Evolutionary conservation across 2,329 filamentous ascomycete species (phyloP), one percentile per base, ranked within the genome.

Genomic region (Mycosphaerella sp.): DNA sequence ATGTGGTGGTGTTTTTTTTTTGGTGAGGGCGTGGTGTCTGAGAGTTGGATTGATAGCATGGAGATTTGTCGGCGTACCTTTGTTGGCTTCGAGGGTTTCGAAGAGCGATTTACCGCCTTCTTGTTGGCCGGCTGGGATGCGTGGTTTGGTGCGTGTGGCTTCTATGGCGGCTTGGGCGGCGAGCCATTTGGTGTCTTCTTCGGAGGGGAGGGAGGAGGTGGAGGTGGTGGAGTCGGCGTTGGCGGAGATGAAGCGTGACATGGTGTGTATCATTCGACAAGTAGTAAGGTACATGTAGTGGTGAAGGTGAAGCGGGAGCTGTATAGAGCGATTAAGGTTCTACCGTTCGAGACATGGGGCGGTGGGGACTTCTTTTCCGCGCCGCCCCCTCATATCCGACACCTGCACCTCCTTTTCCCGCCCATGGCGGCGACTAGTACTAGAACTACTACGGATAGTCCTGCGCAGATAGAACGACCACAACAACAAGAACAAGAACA

Each of bases 11-110:
- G n/a, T n/a, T n/a, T n/a, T n/a, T n/a, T n/a, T n/a, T n/a, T n/a
- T n/a, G n/a, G n/a, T n/a, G n/a, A n/a, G n/a, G n/a, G n/a, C n/a
- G n/a, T n/a, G n/a, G n/a, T n/a, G n/a, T n/a, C n/a, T n/a, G 27
- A 34, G 4, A 17, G 25, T 55, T 47, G 18, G 34, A 27, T 30
- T 13, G 44, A 25, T 13, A 18, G n/a, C n/a, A n/a, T n/a, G n/a
- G n/a, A 9, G 25, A 54, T 67, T 85, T 39, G 14, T 39, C 10
- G 14, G 10, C 17, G 14, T 8, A 41, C 83, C 84, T 80, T 90
- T 91, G 69, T 93, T 93, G 39, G 84, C 87, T 70, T 91, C 84
- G 45, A 93, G 69, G 2, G 86, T 77, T 39, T 90, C 87, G 65
- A 78, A 93, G 25, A 93, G 74, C 45, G 77, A 83, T 69, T 78